A percentile compares a stretch with the other conserved stretches of the same genome.
phyloP scores from a whole-genome alignment of 768 basidiomycete genomes.

The Leccinum fibrillosum region DNA sequence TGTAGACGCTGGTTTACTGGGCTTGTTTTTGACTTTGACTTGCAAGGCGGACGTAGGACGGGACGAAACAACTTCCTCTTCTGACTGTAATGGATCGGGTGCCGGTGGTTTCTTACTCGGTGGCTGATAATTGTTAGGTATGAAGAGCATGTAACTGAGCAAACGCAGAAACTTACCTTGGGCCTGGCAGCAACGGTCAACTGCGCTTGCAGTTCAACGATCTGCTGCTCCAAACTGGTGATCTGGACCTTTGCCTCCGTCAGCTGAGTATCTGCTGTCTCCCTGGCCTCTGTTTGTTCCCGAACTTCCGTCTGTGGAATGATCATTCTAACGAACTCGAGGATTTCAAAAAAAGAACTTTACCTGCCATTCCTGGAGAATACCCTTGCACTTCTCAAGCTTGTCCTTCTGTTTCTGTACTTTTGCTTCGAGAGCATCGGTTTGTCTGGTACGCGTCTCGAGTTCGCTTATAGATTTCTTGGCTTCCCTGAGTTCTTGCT shows the following conservation, averaged over 20 bases:
- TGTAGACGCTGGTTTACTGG: slow-evolving; percentile 9
- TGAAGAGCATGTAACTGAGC: slow-evolving; percentile 10
- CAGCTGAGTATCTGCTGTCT: slow-evolving; percentile 34
- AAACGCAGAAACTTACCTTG: slow-evolving; percentile 11
- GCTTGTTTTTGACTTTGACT: slow-evolving; percentile 15
- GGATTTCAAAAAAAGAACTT: not conserved
- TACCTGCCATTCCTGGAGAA: slow-evolving; percentile 47
- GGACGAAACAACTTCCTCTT: slow-evolving; percentile 15
- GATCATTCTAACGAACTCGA: not conserved
- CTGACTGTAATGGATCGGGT: slow-evolving; percentile 12
- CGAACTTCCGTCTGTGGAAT: slow-evolving; percentile 37
- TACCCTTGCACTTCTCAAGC: slow-evolving; percentile 41
- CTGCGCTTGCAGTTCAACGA: slow-evolving; percentile 44
- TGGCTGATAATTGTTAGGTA: slow-evolving; percentile 6
- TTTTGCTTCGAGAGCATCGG: slow-evolving; percentile 32
- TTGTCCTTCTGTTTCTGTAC: slow-evolving; percentile 43
- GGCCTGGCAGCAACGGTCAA: slow-evolving; percentile 37
- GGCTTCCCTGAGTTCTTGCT: slow-evolving; percentile 50
- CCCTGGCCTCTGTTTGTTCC: slow-evolving; percentile 35
- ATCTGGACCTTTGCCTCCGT: slow-evolving; percentile 30
- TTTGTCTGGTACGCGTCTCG: slow-evolving; percentile 23
- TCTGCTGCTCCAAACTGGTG: slow-evolving; percentile 33
- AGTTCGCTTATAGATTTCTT: slow-evolving; percentile 33
- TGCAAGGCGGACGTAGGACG: slow-evolving; percentile 14
- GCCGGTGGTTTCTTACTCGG: slow-evolving; percentile 8